Conservation (phyloP, 2,329 filamentous ascomycete species). For the Botrytis paeoniae region DNA sequence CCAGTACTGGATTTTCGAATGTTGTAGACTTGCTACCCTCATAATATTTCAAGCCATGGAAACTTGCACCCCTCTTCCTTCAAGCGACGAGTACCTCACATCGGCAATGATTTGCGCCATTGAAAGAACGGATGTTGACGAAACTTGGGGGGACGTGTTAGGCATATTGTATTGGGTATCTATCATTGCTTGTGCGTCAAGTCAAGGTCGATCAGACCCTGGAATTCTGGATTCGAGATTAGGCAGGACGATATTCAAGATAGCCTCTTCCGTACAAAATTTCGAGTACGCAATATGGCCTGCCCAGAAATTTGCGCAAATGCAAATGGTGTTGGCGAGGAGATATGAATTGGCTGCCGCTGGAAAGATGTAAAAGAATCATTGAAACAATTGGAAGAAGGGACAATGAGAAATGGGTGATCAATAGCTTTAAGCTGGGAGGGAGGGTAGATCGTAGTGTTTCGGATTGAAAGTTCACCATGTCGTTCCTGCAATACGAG, state of each 20-base stretch:
- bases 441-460: not conserved
- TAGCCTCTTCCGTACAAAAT: not conserved
- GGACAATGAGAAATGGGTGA: not conserved
- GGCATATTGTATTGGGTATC: constrained; percentile 14
- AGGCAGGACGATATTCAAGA: not conserved
- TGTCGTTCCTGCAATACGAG: not conserved
- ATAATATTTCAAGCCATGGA: not conserved
- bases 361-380: not conserved
- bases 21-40: not conserved
- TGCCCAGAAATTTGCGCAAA: not conserved
- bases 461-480: not conserved
- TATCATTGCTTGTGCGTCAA: not conserved
- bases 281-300: not conserved
- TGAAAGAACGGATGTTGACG: not conserved
- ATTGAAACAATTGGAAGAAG: not conserved
- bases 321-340: constrained; percentile 5
- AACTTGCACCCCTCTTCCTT: not conserved
- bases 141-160: constrained; percentile 14
- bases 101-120: not conserved
- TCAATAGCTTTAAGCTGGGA: not conserved
- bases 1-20: not conserved
- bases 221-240: constrained; percentile 1
- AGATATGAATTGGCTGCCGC: not conserved
- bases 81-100: not conserved
- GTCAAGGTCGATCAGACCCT: not conserved